Base-by-base conservation (phyloP, 1,284 basidiomycete species). In the Malassezia cuniculi region DNA sequence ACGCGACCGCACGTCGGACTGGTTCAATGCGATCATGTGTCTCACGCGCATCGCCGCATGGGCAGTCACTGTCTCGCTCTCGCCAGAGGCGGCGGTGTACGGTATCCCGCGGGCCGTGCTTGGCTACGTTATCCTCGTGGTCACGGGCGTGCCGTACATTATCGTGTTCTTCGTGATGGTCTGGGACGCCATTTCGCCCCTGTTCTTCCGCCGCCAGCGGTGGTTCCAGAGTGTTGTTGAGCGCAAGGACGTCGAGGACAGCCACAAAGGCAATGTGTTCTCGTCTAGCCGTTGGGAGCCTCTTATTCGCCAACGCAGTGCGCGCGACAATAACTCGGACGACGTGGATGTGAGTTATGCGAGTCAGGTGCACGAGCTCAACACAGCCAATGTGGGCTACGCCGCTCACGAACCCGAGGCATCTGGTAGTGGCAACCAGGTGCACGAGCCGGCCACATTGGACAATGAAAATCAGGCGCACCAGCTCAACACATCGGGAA, bases 51-150 rank as follows among this genome's bases (percentile, higher is more conserved):
- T 66, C 14, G 39, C 50, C 16, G 43, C 53, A 17, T 66, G 57
- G 54, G 54, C 47, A 2, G 34, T 66, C 38, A 57, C 58, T 39
- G 42, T 65, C 12, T 55, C 53, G 1, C 44, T 68, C 29, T 58
- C 61, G 15, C 52, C 50, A 4, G 27, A 53, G 14, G 52, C 56
- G 6, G 45, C 56, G 17, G 41, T 63, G 31, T 42, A 52, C 39
- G 59, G 57, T 18, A 65, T 68, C 28, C 60, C 62, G 8, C 47
- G 63, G 7, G 60, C 58, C 7, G 50, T 68, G 15, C 46, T 68
- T 1, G 63, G 61, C 3, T 63, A 61, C 24, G 65, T 55, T 4
- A 31, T 60, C 21, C 36, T 68, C 11, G 61, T 49, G 5, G 48
- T 65, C 10, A 57, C 57, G 5, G 47, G 46, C 1, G 38, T 68